Conservation (phyloP, 148 eudicot species). For the Selenicereus undatus region DNA sequence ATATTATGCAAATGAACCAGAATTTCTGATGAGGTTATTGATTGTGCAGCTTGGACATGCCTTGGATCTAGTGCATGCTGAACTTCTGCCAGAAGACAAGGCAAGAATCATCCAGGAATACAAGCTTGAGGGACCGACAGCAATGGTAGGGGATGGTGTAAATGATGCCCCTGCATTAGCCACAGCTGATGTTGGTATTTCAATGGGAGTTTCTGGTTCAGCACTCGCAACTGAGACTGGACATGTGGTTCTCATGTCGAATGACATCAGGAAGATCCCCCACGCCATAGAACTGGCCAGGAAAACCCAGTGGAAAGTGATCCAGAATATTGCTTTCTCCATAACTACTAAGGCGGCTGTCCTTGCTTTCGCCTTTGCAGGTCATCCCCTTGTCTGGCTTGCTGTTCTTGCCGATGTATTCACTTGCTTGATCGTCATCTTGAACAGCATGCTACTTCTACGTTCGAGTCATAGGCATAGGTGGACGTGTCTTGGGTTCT, state of each 20-base stretch:
- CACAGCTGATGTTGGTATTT: constrained; percentile 85
- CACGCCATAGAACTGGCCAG: constrained; percentile 53
- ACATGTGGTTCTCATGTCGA: constrained; percentile 77
- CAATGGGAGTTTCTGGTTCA: constrained; percentile 95
- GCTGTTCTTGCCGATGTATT: constrained; percentile 80
- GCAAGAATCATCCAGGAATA: constrained; percentile 53
- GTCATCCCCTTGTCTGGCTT: constrained; percentile 88
- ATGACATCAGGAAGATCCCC: constrained; percentile 70
- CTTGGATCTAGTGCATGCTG: constrained; percentile 59
- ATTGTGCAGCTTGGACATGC: constrained; percentile 56
- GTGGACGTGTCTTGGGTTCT: background rate
- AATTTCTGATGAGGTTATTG: constrained; percentile 2
- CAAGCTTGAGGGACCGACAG: constrained; percentile 53
- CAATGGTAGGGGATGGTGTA: constrained; percentile 94
- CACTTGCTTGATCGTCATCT: constrained; percentile 73
- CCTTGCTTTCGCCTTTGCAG: constrained; percentile 56
- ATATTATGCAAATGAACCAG: background rate
- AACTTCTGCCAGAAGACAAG: constrained; percentile 84
- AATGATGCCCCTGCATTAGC: constrained; percentile 95
- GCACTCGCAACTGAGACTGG: constrained; percentile 90
- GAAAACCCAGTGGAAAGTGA: constrained; percentile 49
- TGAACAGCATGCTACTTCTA: constrained; percentile 81
- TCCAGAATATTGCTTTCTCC: constrained; percentile 64
- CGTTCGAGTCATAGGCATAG: constrained; percentile 18
- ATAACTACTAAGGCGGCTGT: constrained; percentile 60